These are phyloP conservation scores for Hanseniaspora mollemarum DNA, from an alignment of 805 yeast species.

Conservation along the genomic window DNA sequence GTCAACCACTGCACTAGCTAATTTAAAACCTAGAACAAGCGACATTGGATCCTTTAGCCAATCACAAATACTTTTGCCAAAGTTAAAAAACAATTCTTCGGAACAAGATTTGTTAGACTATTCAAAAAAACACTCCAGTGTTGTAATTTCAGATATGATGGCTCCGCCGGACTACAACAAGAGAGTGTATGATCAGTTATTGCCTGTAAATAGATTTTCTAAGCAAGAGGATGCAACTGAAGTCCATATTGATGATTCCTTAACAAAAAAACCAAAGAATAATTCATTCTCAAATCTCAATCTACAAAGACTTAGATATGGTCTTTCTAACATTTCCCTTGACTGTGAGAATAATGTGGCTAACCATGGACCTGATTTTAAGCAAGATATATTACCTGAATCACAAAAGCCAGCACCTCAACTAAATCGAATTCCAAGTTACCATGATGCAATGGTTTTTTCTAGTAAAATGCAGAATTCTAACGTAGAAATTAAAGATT, in stretches of 20 bases:
- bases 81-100: conserved; percentile 2
- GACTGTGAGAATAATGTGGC: not conserved
- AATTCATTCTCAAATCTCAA: conserved; percentile 5
- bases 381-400: not conserved
- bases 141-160: conserved; percentile 29
- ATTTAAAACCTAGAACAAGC: conserved; percentile 17
- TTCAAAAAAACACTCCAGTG: conserved; percentile 15
- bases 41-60: conserved; percentile 18
- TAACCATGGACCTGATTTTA: not conserved
- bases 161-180: conserved; percentile 82
- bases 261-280: not conserved
- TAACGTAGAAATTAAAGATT: conserved; percentile 3
- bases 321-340: conserved; percentile 2
- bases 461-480: conserved; percentile 10
- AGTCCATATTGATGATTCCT: not conserved
- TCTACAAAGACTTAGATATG: conserved; percentile 9
- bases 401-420: not conserved
- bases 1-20: not conserved
- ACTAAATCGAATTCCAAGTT: conserved; percentile 12
- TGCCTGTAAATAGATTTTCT: not conserved
- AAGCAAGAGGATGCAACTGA: not conserved
- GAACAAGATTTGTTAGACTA: conserved; percentile 9
- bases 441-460: conserved; percentile 12
- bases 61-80: not conserved
- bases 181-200: conserved; percentile 70